phyloP scores from a whole-genome alignment of 2,329 filamentous ascomycete genomes.

The Graphiopsis chlorocephala region DNA sequence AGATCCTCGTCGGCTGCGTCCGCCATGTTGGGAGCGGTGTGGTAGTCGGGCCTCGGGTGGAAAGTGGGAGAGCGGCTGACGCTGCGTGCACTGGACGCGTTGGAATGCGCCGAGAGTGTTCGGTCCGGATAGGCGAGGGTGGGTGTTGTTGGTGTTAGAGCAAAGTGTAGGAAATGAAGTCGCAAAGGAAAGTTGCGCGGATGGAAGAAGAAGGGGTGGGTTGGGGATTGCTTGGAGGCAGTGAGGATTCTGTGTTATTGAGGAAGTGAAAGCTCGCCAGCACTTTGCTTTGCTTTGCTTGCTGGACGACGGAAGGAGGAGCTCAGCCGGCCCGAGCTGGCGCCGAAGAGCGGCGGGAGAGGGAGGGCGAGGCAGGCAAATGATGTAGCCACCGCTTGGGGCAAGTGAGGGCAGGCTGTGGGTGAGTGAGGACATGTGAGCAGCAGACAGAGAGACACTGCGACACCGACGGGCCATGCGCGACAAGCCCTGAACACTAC shows the following conservation, averaged over 20 bases:
- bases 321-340: not conserved
- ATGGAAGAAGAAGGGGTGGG: not conserved
- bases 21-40: conserved; percentile 57
- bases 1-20: conserved; percentile 90
- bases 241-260: not conserved
- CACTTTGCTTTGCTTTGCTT: not conserved
- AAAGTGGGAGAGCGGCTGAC: not conserved
- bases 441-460: not conserved
- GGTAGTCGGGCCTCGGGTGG: not conserved
- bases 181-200: not conserved
- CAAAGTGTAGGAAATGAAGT: too few relatives aligned
- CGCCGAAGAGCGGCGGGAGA: not conserved
- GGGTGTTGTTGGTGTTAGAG: not conserved
- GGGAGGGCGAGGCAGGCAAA: not conserved
- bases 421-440: conserved; percentile 1
- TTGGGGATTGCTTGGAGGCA: not conserved
- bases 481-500: not conserved
- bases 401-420: not conserved
- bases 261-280: not conserved
- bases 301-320: not conserved
- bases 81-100: not conserved
- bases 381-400: not conserved
- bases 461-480: not conserved
- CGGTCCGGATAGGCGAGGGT: not conserved
- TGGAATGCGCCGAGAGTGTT: not conserved